Evolutionary conservation across 805 yeast species (phyloP).

Genomic region (Candida koratica): DNA sequence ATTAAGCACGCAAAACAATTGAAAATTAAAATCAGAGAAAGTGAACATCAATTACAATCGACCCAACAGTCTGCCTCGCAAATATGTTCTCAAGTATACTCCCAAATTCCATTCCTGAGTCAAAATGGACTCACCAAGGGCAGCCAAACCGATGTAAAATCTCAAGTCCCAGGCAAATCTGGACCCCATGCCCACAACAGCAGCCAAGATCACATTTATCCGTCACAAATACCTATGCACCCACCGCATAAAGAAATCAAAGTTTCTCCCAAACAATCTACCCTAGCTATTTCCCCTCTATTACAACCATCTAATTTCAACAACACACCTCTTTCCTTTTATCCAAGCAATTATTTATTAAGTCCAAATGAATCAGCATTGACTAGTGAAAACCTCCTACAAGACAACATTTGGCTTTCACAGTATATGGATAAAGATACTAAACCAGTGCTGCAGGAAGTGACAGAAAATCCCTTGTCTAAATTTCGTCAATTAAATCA

Average conservation of each 20-base stretch:
- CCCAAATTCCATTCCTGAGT: background rate
- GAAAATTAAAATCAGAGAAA: background rate
- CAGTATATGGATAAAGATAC: background rate
- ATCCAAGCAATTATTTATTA: no score
- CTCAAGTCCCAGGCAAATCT: background rate
- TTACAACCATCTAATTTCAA: background rate
- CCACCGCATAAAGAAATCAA: no score
- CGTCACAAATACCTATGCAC: background rate
- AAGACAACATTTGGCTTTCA: background rate
- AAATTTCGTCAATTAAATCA: background rate
- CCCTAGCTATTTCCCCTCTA: background rate
- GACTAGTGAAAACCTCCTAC: background rate
- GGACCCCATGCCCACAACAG: background rate
- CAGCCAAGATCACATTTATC: background rate
- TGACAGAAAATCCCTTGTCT: background rate
- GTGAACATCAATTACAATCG: background rate
- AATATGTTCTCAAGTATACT: constrained; percentile 1
- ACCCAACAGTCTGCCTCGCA: background rate
- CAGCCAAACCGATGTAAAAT: background rate
- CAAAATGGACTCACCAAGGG: background rate
- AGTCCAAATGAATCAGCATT: background rate
- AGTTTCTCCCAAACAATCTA: background rate
- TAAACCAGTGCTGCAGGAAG: background rate
- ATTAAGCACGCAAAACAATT: constrained; percentile 5
- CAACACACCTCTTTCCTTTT: no score